These are phyloP conservation scores for Mucor irregularis DNA, from an alignment of 371 early-diverging fungal genomes.

Conservation along the genomic window DNA sequence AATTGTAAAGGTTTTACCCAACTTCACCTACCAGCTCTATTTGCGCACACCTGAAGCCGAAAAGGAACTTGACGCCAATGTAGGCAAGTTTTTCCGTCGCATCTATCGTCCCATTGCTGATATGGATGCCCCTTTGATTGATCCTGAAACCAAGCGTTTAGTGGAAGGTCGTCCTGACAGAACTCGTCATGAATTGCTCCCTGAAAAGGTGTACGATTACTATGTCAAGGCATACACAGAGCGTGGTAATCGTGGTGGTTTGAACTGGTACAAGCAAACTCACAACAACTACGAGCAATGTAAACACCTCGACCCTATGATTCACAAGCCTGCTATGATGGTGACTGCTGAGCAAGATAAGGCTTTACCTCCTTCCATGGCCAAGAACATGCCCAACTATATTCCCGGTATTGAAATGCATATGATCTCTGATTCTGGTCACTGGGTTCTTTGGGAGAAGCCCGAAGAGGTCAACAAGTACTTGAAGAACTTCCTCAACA, in stretches of 20 bases:
- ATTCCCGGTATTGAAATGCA: conserved; percentile 39
- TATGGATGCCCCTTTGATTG: conserved; percentile 15
- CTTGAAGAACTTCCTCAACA: conserved; percentile 32
- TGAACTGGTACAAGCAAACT: conserved; percentile 49
- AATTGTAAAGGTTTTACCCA: conserved; percentile 52
- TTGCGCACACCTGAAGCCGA: conserved; percentile 44
- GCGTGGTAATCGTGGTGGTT: conserved; percentile 39
- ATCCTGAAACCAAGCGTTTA: conserved; percentile 20
- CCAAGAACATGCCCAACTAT: conserved; percentile 28
- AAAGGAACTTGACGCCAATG: conserved; percentile 39
- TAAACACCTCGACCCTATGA: conserved; percentile 41
- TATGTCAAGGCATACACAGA: conserved; percentile 35
- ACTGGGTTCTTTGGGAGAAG: conserved; percentile 54
- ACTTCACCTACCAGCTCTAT: conserved; percentile 59
- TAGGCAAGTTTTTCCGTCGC: conserved; percentile 32
- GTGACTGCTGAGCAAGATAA: conserved; percentile 40
- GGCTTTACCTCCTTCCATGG: conserved; percentile 47
- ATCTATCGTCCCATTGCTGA: conserved; percentile 34
- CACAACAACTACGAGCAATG: conserved; percentile 41
- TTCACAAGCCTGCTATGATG: conserved; percentile 40
- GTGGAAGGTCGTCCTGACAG: conserved; percentile 30
- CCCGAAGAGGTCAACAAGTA: conserved; percentile 35
- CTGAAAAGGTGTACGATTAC: conserved; percentile 38
- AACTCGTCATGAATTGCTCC: conserved; percentile 24
- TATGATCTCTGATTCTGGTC: conserved; percentile 36